Evolutionary conservation across 257 asterid species (phyloP).

Genomic region (Perilla frutescens): DNA sequence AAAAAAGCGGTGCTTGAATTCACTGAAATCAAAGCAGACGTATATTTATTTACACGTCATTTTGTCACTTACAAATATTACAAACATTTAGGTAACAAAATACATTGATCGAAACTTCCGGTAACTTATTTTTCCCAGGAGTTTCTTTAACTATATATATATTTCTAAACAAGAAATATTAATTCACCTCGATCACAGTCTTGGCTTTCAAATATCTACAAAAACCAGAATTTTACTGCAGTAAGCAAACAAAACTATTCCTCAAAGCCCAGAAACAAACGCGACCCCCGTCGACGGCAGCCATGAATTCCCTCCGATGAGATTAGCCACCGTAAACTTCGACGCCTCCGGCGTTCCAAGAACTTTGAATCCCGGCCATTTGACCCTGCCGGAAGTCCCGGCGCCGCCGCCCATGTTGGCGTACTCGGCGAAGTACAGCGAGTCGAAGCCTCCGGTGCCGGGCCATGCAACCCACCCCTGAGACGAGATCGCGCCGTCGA

Average conservation of each 20-base stretch:
- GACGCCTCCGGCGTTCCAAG: conserved; percentile 56
- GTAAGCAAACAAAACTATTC: background rate
- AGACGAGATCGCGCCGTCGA: conserved; percentile 51
- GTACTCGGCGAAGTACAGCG: conserved; percentile 64
- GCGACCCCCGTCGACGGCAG: conserved; percentile 73
- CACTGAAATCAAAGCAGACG: too few species aligned
- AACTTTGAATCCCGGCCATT: conserved; percentile 61
- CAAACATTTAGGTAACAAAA: too few species aligned
- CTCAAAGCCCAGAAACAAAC: conserved; percentile 57
- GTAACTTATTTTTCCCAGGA: too few species aligned
- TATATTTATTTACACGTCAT: too few species aligned
- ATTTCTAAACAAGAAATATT: too few species aligned
- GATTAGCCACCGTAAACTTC: conserved; percentile 55
- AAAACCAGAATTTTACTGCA: background rate
- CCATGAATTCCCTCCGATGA: conserved; percentile 71
- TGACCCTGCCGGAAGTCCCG: conserved; percentile 51
- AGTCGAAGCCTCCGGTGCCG: conserved; percentile 41
- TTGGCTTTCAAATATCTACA: too few species aligned
- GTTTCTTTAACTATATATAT: too few species aligned
- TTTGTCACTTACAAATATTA: too few species aligned
- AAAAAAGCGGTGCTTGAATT: too few species aligned
- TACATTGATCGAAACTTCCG: too few species aligned
- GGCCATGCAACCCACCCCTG: conserved; percentile 82
- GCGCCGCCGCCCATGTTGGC: conserved; percentile 59
- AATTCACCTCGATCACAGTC: too few species aligned